Conservation (phyloP, 129 eudicot genomes). For the Logfia minima region DNA sequence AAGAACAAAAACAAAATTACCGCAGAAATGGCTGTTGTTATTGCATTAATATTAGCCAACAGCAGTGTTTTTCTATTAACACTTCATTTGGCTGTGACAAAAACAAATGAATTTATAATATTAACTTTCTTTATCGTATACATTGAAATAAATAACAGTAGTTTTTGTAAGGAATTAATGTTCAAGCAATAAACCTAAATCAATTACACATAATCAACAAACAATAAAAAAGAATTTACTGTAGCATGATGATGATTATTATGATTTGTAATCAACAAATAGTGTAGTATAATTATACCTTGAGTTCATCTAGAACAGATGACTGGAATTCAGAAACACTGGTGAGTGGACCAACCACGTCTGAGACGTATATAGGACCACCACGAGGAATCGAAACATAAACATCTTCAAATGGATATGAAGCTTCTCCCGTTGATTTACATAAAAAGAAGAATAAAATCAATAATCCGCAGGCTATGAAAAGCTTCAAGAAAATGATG, state of each 20-base stretch:
- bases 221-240: background rate
- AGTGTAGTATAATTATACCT: slow-evolving; percentile 15
- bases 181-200: background rate
- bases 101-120: background rate
- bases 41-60: background rate
- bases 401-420: slow-evolving; percentile 25
- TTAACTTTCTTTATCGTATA: background rate
- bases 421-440: slow-evolving; percentile 22
- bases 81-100: slow-evolving; percentile 14
- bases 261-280: background rate
- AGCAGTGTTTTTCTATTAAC: slow-evolving; percentile 4
- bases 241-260: background rate
- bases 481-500: background rate
- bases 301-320: slow-evolving; percentile 33
- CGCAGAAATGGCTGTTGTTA: slow-evolving; percentile 14
- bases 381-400: slow-evolving; percentile 62
- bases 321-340: slow-evolving; percentile 53
- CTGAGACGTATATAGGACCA: slow-evolving; percentile 63
- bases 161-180: background rate
- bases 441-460: too few species aligned
- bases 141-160: background rate
- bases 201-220: background rate
- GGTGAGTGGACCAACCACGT: slow-evolving; percentile 67
- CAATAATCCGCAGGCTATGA: background rate
- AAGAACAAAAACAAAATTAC: background rate